A percentile compares a stretch with the other conserved stretches of the same genome.
Evolutionary conservation across 1,284 basidiomycete genomes (phyloP).

Genomic region (Omphalotus olearius): DNA sequence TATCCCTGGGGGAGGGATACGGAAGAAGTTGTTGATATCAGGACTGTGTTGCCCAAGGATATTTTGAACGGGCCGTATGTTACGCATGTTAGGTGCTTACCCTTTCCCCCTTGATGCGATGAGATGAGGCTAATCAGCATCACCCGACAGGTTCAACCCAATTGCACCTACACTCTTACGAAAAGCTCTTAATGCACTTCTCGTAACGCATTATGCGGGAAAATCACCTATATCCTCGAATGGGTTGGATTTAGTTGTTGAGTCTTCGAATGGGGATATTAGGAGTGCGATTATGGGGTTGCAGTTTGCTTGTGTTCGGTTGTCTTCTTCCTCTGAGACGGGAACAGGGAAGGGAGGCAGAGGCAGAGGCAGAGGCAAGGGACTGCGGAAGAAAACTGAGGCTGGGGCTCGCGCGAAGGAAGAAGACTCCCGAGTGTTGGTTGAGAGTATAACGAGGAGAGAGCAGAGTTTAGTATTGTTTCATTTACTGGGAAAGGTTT

Average conservation of each 20-base stretch:
- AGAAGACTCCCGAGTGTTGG: constrained; percentile 23
- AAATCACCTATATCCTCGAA: constrained; percentile 8
- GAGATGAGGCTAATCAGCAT: too few species aligned
- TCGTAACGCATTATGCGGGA: constrained; percentile 46
- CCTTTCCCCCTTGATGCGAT: too few species aligned
- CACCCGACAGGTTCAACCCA: constrained; percentile 73
- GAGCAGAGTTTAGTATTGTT: constrained; percentile 89
- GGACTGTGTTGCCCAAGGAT: constrained; percentile 60
- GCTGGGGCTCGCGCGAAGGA: too few species aligned
- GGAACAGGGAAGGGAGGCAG: constrained; percentile 17
- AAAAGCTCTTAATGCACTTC: constrained; percentile 70
- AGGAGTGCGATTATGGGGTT: constrained; percentile 90
- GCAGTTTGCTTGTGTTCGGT: constrained; percentile 68
- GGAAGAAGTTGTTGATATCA: constrained; percentile 59
- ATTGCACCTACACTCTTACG: constrained; percentile 84
- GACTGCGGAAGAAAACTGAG: too few species aligned
- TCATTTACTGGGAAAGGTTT: constrained; percentile 88
- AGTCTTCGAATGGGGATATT: constrained; percentile 85
- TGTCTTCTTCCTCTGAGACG: constrained; percentile 15
- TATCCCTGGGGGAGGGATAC: constrained; percentile 41
- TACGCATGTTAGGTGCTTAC: constrained; percentile 74
- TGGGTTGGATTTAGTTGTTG: constrained; percentile 66
- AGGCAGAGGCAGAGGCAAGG: constrained; percentile 26
- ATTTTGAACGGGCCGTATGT: constrained; percentile 63
- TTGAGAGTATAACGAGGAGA: constrained; percentile 74